phyloP scores from a whole-genome alignment of 1,284 basidiomycete species.

The Limonomyces culmigenus region DNA sequence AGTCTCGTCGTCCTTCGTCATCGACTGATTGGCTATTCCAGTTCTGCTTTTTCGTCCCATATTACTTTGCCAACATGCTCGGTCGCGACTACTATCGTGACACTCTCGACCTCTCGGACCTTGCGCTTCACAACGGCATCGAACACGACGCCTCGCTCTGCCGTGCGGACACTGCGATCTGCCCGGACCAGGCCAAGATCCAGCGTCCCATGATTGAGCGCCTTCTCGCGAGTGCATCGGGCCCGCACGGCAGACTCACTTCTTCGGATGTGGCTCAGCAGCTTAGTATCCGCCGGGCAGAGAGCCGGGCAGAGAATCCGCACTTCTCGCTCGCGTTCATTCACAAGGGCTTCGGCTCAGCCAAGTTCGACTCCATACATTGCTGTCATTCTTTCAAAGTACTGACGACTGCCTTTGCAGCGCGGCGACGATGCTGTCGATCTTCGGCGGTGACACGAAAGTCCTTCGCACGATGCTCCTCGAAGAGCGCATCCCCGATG shows the following conservation, averaged over 20 bases:
- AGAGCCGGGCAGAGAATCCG: neutral
- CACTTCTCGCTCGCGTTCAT: neutral
- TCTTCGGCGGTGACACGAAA: neutral
- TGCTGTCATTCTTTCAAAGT: neutral
- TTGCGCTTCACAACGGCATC: constrained; percentile 5
- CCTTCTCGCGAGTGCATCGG: neutral
- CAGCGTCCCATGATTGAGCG: neutral
- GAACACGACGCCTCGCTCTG: constrained; percentile 5
- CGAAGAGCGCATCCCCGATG: neutral
- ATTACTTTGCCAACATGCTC: constrained; percentile 38
- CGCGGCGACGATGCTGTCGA: neutral
- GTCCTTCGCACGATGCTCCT: neutral
- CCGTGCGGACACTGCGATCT: neutral
- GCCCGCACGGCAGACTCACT: neutral
- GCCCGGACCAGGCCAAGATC: neutral
- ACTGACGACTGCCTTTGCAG: neutral
- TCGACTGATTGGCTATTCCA: too few relatives aligned
- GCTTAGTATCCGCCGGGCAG: neutral
- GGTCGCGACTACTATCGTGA: constrained; percentile 25
- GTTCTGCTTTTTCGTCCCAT: constrained; percentile 48
- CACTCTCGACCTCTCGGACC: constrained; percentile 2
- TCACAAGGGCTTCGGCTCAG: neutral
- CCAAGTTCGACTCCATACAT: neutral
- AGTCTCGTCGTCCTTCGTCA: too few relatives aligned
- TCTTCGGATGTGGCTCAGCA: neutral